Evolutionary conservation across 345 rosid species (phyloP).

Genomic region (Cochlearia excelsa): DNA sequence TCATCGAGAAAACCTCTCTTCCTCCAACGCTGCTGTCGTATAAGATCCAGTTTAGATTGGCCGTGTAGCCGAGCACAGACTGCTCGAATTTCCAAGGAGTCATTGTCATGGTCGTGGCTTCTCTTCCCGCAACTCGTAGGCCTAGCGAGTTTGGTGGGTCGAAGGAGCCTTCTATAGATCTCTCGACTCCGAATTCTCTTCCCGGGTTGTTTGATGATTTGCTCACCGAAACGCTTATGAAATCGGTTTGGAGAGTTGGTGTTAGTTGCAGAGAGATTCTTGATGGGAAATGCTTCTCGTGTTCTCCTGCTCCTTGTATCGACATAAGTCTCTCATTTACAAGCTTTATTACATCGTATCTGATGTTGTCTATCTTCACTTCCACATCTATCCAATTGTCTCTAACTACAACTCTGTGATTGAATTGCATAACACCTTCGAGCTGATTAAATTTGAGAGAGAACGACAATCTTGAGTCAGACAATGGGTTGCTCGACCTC

Average conservation of each 20-base stretch:
- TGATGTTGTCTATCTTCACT: constrained; percentile 68
- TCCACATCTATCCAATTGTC: constrained; percentile 61
- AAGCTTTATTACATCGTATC: constrained; percentile 61
- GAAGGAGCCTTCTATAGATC: constrained; percentile 55
- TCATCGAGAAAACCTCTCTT: constrained; percentile 70
- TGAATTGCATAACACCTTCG: constrained; percentile 80
- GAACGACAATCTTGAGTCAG: constrained; percentile 60
- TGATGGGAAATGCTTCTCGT: constrained; percentile 86
- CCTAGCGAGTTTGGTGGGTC: constrained; percentile 70
- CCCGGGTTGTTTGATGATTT: constrained; percentile 71
- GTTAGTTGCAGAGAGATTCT: constrained; percentile 64
- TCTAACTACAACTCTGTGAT: constrained; percentile 47
- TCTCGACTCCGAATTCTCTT: constrained; percentile 51
- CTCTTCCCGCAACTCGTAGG: constrained; percentile 50
- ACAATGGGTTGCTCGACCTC: constrained; percentile 43
- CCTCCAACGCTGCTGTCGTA: constrained; percentile 72
- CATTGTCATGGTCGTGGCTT: constrained; percentile 58
- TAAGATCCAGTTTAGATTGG: constrained; percentile 70
- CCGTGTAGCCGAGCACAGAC: constrained; percentile 59
- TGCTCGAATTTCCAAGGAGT: constrained; percentile 92
- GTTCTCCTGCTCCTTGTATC: constrained; percentile 61
- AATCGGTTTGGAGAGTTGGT: constrained; percentile 62
- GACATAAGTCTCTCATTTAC: constrained; percentile 54
- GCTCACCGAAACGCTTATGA: constrained; percentile 70
- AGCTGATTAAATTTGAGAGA: constrained; percentile 81